These are phyloP conservation scores for Aciculosporium take DNA, from an alignment of 2,329 filamentous ascomycete genomes.

Conservation along the genomic window DNA sequence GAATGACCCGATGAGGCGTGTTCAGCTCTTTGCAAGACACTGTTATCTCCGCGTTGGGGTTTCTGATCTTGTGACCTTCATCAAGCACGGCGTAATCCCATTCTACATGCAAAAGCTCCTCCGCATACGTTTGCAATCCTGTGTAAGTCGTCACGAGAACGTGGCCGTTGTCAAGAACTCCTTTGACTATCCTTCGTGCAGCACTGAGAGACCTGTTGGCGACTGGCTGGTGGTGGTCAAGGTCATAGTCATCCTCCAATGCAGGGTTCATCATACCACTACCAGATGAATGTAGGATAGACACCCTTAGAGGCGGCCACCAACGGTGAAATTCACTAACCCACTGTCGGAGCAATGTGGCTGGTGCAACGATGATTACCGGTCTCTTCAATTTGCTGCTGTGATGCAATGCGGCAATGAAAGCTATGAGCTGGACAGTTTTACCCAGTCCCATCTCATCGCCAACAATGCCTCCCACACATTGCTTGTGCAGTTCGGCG, in stretches of 20 bases:
- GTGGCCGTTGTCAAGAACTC: constrained; percentile 72
- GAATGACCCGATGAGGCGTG: constrained; percentile 78
- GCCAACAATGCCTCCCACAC: constrained; percentile 85
- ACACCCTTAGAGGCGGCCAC: constrained; percentile 98
- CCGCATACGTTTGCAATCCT: constrained; percentile 82
- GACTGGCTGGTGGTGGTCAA: constrained; percentile 26
- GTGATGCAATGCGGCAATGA: constrained; percentile 82
- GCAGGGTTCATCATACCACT: constrained; percentile 90
- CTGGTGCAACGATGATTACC: constrained; percentile 82
- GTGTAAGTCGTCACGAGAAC: constrained; percentile 93
- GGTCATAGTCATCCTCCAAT: constrained; percentile 38
- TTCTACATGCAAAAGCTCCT: constrained; percentile 64
- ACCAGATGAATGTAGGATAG: constrained; percentile 86
- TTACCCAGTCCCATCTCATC: constrained; percentile 99
- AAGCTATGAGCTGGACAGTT: constrained; percentile 59
- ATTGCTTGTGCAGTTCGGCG: constrained; percentile 77
- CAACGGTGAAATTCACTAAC: constrained; percentile 96
- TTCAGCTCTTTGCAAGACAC: constrained; percentile 89
- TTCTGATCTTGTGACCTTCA: constrained; percentile 95
- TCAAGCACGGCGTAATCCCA: constrained; percentile 94
- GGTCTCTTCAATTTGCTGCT: constrained; percentile 74
- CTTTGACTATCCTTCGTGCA: constrained; percentile 67
- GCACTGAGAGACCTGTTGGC: constrained; percentile 32
- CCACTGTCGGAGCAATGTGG: constrained; percentile 93
- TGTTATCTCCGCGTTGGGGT: constrained; percentile 88